Conservation (phyloP, 2,329 filamentous ascomycete genomes). For the Alternaria longipes region DNA sequence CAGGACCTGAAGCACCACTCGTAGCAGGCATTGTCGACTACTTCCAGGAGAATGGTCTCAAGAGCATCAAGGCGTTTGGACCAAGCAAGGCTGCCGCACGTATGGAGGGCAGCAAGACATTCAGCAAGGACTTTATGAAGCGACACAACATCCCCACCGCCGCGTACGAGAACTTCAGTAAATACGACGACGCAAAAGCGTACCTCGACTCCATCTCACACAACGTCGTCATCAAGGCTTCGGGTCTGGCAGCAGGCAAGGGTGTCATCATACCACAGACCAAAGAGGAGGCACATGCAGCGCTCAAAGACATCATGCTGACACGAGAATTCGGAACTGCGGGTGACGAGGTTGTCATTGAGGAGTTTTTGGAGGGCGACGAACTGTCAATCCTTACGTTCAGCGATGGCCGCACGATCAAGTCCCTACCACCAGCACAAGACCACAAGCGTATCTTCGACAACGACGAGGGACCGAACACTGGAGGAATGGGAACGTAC, state of each 20-base stretch:
- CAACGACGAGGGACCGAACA: constrained; percentile 89
- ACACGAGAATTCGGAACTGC: constrained; percentile 85
- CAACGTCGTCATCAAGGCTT: constrained; percentile 83
- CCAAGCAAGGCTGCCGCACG: constrained; percentile 83
- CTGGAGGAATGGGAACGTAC: constrained; percentile 97
- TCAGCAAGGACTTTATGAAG: constrained; percentile 98
- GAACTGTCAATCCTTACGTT: constrained; percentile 93
- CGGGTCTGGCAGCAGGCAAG: constrained; percentile 91
- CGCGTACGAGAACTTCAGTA: constrained; percentile 85
- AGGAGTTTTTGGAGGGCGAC: constrained; percentile 90
- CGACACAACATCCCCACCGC: constrained; percentile 90
- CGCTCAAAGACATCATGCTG: constrained; percentile 89
- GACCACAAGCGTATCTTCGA: constrained; percentile 97
- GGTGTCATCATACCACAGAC: constrained; percentile 88
- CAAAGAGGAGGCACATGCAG: constrained; percentile 82
- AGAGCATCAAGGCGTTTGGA: constrained; percentile 80
- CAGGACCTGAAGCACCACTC: constrained; percentile 91
- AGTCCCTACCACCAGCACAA: constrained; percentile 87
- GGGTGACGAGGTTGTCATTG: constrained; percentile 91
- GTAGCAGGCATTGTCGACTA: constrained; percentile 88
- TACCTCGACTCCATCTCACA: constrained; percentile 66
- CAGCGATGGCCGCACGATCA: constrained; percentile 85
- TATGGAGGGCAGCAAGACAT: constrained; percentile 97
- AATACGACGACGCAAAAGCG: constrained; percentile 74
- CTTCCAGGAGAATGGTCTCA: constrained; percentile 66